Conservation (phyloP, 805 yeast genomes). For the Torulaspora maleeae region DNA sequence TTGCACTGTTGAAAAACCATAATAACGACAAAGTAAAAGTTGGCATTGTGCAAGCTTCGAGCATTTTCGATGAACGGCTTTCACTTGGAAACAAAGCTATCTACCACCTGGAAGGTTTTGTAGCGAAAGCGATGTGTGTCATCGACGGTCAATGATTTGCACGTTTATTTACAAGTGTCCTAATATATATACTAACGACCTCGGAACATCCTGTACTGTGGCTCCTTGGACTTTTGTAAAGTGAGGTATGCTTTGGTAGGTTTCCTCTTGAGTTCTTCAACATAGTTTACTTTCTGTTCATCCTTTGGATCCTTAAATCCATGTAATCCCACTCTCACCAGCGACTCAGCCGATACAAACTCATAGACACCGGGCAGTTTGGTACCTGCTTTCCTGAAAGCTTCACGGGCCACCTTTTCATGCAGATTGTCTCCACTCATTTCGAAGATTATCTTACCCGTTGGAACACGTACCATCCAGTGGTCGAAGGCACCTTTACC, state of each 20-base stretch:
- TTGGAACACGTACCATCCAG: slow-evolving; percentile 95
- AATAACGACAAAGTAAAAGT: slow-evolving; percentile 34
- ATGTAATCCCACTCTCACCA: slow-evolving; percentile 68
- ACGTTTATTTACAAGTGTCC: slow-evolving; percentile 7
- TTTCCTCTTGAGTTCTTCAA: slow-evolving; percentile 47
- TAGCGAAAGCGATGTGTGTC: slow-evolving; percentile 80
- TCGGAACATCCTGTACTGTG: slow-evolving; percentile 54
- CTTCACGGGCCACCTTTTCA: slow-evolving; percentile 85
- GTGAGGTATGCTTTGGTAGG: slow-evolving; percentile 67
- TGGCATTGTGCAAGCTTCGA: slow-evolving; percentile 54
- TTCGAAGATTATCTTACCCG: slow-evolving; percentile 90
- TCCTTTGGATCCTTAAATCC: slow-evolving; percentile 40
- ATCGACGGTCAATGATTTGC: slow-evolving; percentile 40
- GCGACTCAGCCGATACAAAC: slow-evolving; percentile 59
- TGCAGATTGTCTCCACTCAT: slow-evolving; percentile 71
- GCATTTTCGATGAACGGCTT: slow-evolving; percentile 78
- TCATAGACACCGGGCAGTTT: slow-evolving; percentile 92
- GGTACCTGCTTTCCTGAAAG: slow-evolving; percentile 81
- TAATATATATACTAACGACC: slow-evolving; percentile 44
- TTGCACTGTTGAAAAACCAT: slow-evolving; percentile 40
- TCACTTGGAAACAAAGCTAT: slow-evolving; percentile 84
- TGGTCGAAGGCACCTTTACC: slow-evolving; percentile 97
- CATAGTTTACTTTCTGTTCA: slow-evolving; percentile 48
- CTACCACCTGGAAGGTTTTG: slow-evolving; percentile 91
- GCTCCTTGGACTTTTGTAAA: slow-evolving; percentile 45